A percentile compares a stretch with the other conserved stretches of the same genome.
Conservation (phyloP, 345 rosid genomes). For the Laguncularia racemosa region DNA sequence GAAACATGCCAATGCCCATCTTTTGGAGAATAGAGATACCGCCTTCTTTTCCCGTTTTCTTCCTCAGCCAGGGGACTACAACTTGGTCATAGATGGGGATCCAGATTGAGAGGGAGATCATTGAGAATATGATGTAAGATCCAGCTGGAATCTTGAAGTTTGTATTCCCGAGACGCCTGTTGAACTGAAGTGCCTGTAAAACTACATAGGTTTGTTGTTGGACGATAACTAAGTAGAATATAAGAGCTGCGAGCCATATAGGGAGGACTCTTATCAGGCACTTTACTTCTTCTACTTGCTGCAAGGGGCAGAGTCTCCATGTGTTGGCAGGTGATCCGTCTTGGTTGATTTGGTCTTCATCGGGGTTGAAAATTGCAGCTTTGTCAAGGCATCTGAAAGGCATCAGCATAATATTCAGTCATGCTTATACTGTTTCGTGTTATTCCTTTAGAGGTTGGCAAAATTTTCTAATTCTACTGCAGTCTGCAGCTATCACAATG, state of each 20-base stretch:
- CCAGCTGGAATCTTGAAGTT: conserved; percentile 32
- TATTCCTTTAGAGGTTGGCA: neutral
- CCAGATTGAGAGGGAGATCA: conserved; percentile 29
- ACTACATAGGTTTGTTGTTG: conserved; percentile 33
- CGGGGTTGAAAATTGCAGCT: conserved; percentile 24
- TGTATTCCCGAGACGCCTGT: conserved; percentile 18
- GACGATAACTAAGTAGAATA: conserved; percentile 12
- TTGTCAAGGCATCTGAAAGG: conserved; percentile 27
- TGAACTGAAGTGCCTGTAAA: conserved; percentile 30
- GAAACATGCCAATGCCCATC: conserved; percentile 23
- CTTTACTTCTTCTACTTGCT: conserved; percentile 39
- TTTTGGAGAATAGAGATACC: conserved; percentile 37
- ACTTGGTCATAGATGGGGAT: conserved; percentile 32
- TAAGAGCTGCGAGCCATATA: conserved; percentile 18
- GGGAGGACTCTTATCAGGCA: conserved; percentile 31
- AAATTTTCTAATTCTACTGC: no score
- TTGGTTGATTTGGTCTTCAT: conserved; percentile 14
- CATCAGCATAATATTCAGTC: neutral
- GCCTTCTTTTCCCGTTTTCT: conserved; percentile 21
- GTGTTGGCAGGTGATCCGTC: conserved; percentile 26
- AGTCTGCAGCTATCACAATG: no score
- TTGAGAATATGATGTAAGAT: conserved; percentile 15
- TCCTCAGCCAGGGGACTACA: conserved; percentile 23
- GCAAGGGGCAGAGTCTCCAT: conserved; percentile 30
- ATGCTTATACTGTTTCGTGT: neutral